phyloP scores from a whole-genome alignment of 768 basidiomycete genomes.

The Podaxis rugospora region DNA sequence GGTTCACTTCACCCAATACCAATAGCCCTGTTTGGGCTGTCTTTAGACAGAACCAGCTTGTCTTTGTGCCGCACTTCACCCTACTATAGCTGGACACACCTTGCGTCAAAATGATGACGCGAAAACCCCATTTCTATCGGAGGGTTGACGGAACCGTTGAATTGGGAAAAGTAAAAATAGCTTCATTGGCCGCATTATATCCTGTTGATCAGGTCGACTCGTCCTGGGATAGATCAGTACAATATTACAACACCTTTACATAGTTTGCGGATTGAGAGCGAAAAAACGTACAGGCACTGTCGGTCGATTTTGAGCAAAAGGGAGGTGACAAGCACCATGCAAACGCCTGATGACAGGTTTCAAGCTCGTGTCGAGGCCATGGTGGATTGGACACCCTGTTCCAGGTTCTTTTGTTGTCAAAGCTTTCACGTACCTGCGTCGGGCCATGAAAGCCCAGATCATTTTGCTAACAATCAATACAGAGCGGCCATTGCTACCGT shows the following conservation, averaged over 20 bases:
- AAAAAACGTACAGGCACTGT: not conserved
- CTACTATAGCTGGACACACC: not conserved
- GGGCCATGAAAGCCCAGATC: not conserved
- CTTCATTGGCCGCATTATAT: not conserved
- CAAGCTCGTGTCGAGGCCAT: not conserved
- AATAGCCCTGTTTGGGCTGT: not conserved
- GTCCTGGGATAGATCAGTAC: not conserved
- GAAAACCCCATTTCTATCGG: conserved; percentile 8
- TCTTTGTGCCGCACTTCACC: not conserved
- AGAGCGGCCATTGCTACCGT: not conserved
- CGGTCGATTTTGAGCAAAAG: not conserved
- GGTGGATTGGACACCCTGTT: not conserved
- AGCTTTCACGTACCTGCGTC: not conserved
- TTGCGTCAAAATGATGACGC: conserved; percentile 7
- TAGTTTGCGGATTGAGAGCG: not conserved
- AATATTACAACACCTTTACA: not conserved
- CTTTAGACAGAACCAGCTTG: not conserved
- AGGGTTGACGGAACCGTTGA: conserved; percentile 5
- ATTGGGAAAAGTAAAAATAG: conserved; percentile 1
- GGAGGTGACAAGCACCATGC: not conserved
- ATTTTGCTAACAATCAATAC: too few relatives aligned
- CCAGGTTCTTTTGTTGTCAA: not conserved
- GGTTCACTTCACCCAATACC: not conserved
- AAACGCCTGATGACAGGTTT: not conserved
- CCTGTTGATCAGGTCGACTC: not conserved